Conservation (phyloP, 768 basidiomycete genomes). For the Pilatotrama ljubarskyi region DNA sequence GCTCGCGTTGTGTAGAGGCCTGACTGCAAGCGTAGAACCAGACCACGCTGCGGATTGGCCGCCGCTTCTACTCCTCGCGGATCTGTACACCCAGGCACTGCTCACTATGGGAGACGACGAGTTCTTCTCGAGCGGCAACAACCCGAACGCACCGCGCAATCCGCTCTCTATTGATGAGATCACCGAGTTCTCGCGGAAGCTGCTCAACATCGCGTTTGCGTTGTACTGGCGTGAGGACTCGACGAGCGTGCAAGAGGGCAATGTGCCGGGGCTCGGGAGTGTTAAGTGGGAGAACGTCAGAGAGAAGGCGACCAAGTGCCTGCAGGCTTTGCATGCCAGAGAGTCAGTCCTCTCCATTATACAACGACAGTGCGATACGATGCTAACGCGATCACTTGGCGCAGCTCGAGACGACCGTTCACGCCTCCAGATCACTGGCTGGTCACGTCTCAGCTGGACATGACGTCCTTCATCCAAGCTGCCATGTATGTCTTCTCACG, state of each 20-base stretch:
- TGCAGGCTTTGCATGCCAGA: conserved; percentile 82
- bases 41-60: conserved; percentile 55
- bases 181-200: conserved; percentile 66
- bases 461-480: conserved; percentile 79
- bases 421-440: conserved; percentile 87
- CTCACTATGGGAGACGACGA: conserved; percentile 96
- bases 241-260: conserved; percentile 39
- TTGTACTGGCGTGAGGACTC: conserved; percentile 68
- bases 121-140: conserved; percentile 64
- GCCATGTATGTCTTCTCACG: conserved; percentile 58
- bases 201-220: conserved; percentile 83
- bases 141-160: conserved; percentile 50
- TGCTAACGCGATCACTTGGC: background rate
- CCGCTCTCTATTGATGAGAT: conserved; percentile 85
- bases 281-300: conserved; percentile 69
- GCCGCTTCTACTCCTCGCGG: conserved; percentile 72
- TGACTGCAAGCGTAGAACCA: conserved; percentile 38
- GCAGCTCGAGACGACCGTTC: conserved; percentile 82
- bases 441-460: conserved; percentile 57
- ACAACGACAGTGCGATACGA: background rate
- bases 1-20: background rate
- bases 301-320: conserved; percentile 72
- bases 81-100: conserved; percentile 81
- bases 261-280: conserved; percentile 41
- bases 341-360: conserved; percentile 59